A percentile compares a stretch with the other conserved stretches of the same genome.
These are phyloP conservation scores for Achaetomiella virescens DNA, from an alignment of 495 filamentous ascomycete genomes.

Conservation along the genomic window DNA sequence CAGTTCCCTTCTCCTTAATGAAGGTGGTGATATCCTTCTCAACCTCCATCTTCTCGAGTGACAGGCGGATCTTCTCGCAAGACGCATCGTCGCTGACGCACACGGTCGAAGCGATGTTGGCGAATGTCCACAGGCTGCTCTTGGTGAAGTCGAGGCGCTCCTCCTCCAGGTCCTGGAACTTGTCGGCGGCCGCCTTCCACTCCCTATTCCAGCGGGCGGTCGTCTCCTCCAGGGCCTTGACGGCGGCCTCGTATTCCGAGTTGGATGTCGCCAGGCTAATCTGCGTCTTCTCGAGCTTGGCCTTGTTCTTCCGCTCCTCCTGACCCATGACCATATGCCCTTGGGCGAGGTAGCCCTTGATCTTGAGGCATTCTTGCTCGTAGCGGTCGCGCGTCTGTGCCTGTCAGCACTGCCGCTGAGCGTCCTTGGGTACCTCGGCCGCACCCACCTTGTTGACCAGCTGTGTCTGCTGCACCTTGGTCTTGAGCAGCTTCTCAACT, in stretches of 20 bases:
- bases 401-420: not conserved
- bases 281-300: conserved; percentile 97
- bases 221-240: conserved; percentile 92
- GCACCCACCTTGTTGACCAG: conserved; percentile 75
- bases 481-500: conserved; percentile 88
- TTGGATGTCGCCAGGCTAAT: conserved; percentile 86
- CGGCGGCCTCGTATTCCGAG: conserved; percentile 84
- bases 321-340: conserved; percentile 99
- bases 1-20: conserved; percentile 84
- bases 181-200: conserved; percentile 97
- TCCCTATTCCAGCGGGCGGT: conserved; percentile 94
- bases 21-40: conserved; percentile 90
- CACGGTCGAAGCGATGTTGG: conserved; percentile 95
- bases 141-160: conserved; percentile 95
- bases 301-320: conserved; percentile 98
- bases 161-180: conserved; percentile 99
- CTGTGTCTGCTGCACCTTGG: conserved; percentile 85
- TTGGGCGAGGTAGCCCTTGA: conserved; percentile 97
- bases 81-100: conserved; percentile 97
- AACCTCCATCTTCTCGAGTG: conserved; percentile 91
- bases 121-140: conserved; percentile 96
- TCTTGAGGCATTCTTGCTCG: conserved; percentile 95
- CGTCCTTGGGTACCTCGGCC: too few relatives aligned
- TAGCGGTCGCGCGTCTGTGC: conserved; percentile 78
- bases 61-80: conserved; percentile 94